Percentiles rank a stretch among this genome's conserved stretches.
phyloP scores from a whole-genome alignment of 129 eudicot species.

The Helianthus tuberosus region DNA sequence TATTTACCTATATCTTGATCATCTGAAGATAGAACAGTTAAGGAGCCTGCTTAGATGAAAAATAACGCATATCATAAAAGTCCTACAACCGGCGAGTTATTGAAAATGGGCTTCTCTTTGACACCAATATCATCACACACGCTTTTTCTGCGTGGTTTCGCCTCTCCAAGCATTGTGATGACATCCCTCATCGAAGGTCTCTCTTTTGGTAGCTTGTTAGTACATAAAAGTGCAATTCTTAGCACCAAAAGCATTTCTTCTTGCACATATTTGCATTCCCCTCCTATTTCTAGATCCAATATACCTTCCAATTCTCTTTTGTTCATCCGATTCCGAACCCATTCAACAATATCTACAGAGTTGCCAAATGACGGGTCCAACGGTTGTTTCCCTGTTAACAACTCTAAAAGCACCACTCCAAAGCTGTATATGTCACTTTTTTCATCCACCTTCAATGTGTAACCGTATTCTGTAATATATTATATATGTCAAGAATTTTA shows the following conservation, averaged over 20 bases:
- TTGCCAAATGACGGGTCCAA: constrained; percentile 60
- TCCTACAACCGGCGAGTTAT: constrained; percentile 72
- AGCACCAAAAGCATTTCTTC: constrained; percentile 76
- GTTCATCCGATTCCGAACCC: constrained; percentile 53
- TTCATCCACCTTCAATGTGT: constrained; percentile 69
- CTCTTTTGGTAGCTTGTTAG: constrained; percentile 66
- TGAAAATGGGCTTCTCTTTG: constrained; percentile 68
- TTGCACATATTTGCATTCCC: constrained; percentile 64
- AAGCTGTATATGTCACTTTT: constrained; percentile 71
- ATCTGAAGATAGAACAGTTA: neutral
- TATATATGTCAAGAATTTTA: neutral
- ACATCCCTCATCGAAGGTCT: constrained; percentile 74
- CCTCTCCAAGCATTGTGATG: constrained; percentile 78
- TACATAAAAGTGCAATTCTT: constrained; percentile 67
- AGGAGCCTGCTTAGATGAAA: neutral
- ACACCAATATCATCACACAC: constrained; percentile 46
- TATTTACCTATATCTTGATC: neutral
- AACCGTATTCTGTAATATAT: constrained; percentile 57
- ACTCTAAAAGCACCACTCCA: constrained; percentile 69
- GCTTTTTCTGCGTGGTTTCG: constrained; percentile 77
- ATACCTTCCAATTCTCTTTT: constrained; percentile 40
- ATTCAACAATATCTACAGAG: constrained; percentile 56
- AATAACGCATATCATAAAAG: constrained; percentile 32
- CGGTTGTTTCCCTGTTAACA: constrained; percentile 58
- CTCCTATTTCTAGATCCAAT: constrained; percentile 51